Conservation (phyloP, 2,329 filamentous ascomycete genomes). For the Talaromyces rugulosus region DNA sequence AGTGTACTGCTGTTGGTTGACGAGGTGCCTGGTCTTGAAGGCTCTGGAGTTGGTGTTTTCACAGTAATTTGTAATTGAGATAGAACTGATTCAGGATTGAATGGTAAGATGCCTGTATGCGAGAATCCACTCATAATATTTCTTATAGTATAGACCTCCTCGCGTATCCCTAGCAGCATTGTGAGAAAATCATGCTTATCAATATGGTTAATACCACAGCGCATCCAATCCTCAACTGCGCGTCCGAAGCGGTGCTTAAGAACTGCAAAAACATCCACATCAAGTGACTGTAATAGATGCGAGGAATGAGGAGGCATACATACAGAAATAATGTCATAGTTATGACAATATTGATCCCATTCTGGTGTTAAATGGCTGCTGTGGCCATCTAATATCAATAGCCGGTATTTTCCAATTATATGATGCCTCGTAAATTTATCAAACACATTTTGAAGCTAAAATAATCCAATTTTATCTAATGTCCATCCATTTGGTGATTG, state of each 20-base stretch:
- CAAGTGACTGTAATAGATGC: slow-evolving; percentile 3
- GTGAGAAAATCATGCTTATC: too few species aligned
- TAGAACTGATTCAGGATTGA: neutral
- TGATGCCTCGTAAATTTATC: too few species aligned
- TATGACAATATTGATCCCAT: too few species aligned
- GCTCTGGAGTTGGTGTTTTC: neutral
- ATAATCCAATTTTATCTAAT: neutral
- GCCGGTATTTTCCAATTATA: too few species aligned
- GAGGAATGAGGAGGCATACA: too few species aligned
- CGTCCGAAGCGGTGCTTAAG: neutral
- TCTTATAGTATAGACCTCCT: too few species aligned
- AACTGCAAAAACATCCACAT: neutral
- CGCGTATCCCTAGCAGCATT: too few species aligned
- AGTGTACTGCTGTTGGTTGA: neutral
- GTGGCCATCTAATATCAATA: too few species aligned
- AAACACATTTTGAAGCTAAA: neutral
- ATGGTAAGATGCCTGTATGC: slow-evolving; percentile 1
- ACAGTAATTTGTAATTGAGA: slow-evolving; percentile 1
- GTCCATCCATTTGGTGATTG: neutral
- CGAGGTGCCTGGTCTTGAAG: neutral
- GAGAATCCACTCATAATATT: neutral
- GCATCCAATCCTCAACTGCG: neutral
- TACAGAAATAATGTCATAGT: too few species aligned
- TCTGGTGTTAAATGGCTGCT: too few species aligned
- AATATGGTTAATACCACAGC: neutral